Base-by-base conservation (phyloP, 139 green algal genomes). In the Chlamydomonas sphaeroides region DNA sequence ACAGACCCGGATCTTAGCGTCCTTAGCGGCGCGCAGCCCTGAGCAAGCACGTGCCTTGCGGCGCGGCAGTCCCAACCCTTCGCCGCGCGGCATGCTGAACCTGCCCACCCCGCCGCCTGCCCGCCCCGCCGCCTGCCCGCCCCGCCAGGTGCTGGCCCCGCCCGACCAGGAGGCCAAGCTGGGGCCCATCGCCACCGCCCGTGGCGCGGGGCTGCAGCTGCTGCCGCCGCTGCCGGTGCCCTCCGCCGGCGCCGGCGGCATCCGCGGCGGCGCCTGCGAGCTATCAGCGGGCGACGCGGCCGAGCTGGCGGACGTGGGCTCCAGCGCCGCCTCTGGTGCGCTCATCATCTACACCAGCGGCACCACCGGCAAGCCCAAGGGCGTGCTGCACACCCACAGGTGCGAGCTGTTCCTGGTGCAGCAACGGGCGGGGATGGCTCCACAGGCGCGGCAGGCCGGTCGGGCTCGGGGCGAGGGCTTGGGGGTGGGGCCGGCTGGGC, bases 291-390 rank as follows among this genome's bases (percentile, higher is more conserved):
- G 39, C n/a, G 74, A 33, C 10, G 75, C 49, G 10, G 63, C 33
- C 7, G 65, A 35, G 10, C 68, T 80, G 59, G 23, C 25, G 39
- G 74, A 80, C 8, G 18, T 80, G 39, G 30, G 30, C 32, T 38
- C 15, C 59, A 80, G 74, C 59, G 49, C 35, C 39, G 20, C 18
- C 65, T 89, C 7, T 1, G 94, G 92, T 7, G 93, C 96, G 6
- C 86, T 99, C 30, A 94, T 99, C 68, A 94, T 99, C 7, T 99
- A 99, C 92, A 99, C 97, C 18, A 98, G 93, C 82, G 97, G 97
- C 42, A 99, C 97, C 30, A 99, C 97, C 0, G 97, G 97, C 0
- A 86, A 86, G 39, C 97, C 97, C 26, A 99, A 99, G 88, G 95
- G 95, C 10, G 95, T 89, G 59, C 84, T 97, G 69, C 95, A 98